A percentile compares a stretch with the other conserved stretches of the same genome.
phyloP scores from a whole-genome alignment of 1,284 basidiomycete species.

The Singerocomus inundabilis region DNA sequence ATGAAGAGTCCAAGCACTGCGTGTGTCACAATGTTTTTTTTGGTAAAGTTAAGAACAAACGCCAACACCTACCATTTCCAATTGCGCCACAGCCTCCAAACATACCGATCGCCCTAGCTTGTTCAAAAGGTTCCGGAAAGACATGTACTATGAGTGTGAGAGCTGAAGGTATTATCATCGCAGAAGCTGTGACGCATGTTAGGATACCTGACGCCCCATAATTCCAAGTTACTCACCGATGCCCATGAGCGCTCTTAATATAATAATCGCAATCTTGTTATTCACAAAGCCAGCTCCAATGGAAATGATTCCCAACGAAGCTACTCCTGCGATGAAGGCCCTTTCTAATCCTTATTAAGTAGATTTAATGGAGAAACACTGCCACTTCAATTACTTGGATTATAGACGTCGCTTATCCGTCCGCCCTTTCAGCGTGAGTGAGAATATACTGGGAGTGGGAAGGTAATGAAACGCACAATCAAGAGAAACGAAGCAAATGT shows the following conservation, averaged over 20 bases:
- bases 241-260: slow-evolving; percentile 43
- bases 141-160: slow-evolving; percentile 44
- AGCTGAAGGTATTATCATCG: slow-evolving; percentile 49
- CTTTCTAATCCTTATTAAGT: slow-evolving; percentile 17
- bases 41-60: neutral
- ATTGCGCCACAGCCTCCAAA: slow-evolving; percentile 46
- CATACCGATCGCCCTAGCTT: slow-evolving; percentile 45
- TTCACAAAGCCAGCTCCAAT: slow-evolving; percentile 42
- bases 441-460: slow-evolving; percentile 19
- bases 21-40: neutral
- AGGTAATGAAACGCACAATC: slow-evolving; percentile 30
- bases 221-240: slow-evolving; percentile 32
- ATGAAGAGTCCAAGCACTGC: slow-evolving; percentile 36
- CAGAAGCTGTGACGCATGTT: slow-evolving; percentile 34
- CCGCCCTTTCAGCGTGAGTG: slow-evolving; percentile 25
- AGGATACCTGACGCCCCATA: neutral
- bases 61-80: slow-evolving; percentile 39
- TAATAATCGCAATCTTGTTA: slow-evolving; percentile 41
- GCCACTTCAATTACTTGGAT: slow-evolving; percentile 22
- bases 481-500: slow-evolving; percentile 44
- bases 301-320: slow-evolving; percentile 38
- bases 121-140: slow-evolving; percentile 44
- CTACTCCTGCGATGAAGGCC: slow-evolving; percentile 33
- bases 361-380: neutral
- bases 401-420: slow-evolving; percentile 32